Evolutionary conservation across 805 yeast genomes (phyloP).

Genomic region (Hanseniaspora mollemarum): DNA sequence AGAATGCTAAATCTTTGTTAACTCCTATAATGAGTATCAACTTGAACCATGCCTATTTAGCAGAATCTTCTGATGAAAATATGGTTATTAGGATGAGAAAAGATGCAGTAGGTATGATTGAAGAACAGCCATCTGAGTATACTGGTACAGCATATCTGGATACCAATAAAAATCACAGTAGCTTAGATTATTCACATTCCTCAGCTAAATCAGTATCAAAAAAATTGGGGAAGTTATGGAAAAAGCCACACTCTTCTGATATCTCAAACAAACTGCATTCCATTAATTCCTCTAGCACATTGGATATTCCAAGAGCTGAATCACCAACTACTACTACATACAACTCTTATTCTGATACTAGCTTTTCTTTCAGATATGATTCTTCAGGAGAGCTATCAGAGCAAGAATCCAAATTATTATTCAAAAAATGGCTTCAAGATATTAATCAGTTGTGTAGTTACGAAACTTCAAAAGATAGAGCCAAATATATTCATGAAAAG

Average conservation of each 20-base stretch:
- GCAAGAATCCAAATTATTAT: slow-evolving; percentile 28
- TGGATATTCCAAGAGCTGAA: background rate
- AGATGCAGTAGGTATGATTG: background rate
- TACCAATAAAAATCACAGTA: background rate
- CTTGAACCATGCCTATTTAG: slow-evolving; percentile 30
- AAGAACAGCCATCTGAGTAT: background rate
- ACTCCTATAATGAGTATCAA: slow-evolving; percentile 35
- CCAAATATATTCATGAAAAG: slow-evolving; percentile 35
- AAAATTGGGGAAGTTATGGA: slow-evolving; percentile 10
- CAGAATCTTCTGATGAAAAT: slow-evolving; percentile 31
- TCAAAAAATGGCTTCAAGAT: slow-evolving; percentile 45
- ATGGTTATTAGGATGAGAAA: slow-evolving; percentile 31
- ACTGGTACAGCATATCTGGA: background rate
- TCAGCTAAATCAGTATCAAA: background rate
- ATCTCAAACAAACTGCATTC: background rate
- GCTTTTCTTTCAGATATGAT: slow-evolving; percentile 26
- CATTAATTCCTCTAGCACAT: background rate
- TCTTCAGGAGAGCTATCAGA: slow-evolving; percentile 35
- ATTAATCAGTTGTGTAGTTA: slow-evolving; percentile 42
- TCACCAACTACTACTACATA: background rate
- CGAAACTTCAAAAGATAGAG: slow-evolving; percentile 40
- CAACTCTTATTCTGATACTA: slow-evolving; percentile 16
- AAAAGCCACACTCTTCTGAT: slow-evolving; percentile 1
- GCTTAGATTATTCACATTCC: background rate
- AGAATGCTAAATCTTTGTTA: slow-evolving; percentile 40